phyloP scores from a whole-genome alignment of 176 grass and related monocot genomes.

The Rhynchospora tenuis region DNA sequence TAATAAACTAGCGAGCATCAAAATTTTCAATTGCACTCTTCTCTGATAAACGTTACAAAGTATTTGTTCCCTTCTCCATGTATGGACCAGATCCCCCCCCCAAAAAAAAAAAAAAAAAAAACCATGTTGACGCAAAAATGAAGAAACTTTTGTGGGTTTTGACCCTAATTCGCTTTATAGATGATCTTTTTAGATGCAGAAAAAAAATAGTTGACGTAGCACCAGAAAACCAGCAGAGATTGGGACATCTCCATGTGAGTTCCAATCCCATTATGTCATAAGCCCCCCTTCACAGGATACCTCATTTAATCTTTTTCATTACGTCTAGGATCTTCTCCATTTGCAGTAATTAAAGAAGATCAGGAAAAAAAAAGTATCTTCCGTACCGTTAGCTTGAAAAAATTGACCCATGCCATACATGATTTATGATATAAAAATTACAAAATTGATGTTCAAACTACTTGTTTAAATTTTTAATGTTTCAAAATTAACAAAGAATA shows the following conservation, averaged over 20 bases:
- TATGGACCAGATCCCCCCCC: neutral
- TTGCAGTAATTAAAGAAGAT: neutral
- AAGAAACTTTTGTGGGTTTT: neutral
- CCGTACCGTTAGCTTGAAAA: neutral
- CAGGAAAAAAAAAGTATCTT: neutral
- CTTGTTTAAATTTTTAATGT: too few species aligned
- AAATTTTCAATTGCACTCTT: neutral
- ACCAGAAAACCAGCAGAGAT: constrained; percentile 23
- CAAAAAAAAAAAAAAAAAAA: neutral
- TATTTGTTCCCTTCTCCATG: neutral
- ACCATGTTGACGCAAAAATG: neutral
- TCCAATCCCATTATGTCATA: constrained; percentile 5
- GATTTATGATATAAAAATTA: too few species aligned
- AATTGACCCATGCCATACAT: too few species aligned
- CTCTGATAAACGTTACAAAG: neutral
- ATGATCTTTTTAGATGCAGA: neutral
- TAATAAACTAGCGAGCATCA: neutral
- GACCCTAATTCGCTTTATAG: neutral
- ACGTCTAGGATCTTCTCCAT: neutral
- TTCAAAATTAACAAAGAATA: too few species aligned
- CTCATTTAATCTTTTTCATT: neutral
- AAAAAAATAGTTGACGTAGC: neutral
- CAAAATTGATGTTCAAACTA: too few species aligned
- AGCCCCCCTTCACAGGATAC: neutral
- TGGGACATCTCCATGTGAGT: constrained; percentile 21